phyloP scores from a whole-genome alignment of 495 filamentous ascomycete genomes.

The Neurospora discreta region DNA sequence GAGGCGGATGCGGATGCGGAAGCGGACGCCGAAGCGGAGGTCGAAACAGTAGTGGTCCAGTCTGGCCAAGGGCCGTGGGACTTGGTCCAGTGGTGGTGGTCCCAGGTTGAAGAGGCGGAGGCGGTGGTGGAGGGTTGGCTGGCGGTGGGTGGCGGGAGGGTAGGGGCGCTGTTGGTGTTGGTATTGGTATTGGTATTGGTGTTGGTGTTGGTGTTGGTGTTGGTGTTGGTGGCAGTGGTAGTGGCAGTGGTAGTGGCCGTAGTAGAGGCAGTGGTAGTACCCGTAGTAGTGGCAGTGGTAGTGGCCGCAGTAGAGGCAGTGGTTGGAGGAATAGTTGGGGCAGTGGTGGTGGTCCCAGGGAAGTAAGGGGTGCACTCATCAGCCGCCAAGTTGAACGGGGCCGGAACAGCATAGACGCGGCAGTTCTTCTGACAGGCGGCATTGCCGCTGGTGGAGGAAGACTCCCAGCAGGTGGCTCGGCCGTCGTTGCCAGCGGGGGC shows the following conservation, averaged over 20 bases:
- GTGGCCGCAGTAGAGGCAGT: not conserved
- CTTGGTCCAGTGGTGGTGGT: constrained; percentile 4
- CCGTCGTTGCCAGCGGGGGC: constrained; percentile 12
- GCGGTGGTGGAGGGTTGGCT: not conserved
- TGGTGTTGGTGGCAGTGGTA: not conserved
- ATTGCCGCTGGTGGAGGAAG: constrained; percentile 10
- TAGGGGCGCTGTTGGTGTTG: not conserved
- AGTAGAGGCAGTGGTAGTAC: not conserved
- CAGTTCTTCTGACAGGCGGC: constrained; percentile 30
- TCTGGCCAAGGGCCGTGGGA: not conserved
- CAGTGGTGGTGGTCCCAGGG: constrained; percentile 1
- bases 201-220: too few species aligned
- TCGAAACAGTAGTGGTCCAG: not conserved
- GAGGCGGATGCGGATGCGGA: not conserved
- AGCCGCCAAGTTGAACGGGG: constrained; percentile 15
- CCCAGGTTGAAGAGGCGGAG: not conserved
- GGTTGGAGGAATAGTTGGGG: too few species aligned
- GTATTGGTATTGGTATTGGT: too few species aligned
- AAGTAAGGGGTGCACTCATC: constrained; percentile 15
- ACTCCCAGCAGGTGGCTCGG: constrained; percentile 18
- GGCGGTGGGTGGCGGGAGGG: not conserved
- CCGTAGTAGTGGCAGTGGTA: not conserved
- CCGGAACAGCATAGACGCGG: constrained; percentile 19
- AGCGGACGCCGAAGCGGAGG: not conserved
- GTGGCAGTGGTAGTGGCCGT: not conserved